Conservation (phyloP, 305 asterid species). For the Fraxinus floribunda region DNA sequence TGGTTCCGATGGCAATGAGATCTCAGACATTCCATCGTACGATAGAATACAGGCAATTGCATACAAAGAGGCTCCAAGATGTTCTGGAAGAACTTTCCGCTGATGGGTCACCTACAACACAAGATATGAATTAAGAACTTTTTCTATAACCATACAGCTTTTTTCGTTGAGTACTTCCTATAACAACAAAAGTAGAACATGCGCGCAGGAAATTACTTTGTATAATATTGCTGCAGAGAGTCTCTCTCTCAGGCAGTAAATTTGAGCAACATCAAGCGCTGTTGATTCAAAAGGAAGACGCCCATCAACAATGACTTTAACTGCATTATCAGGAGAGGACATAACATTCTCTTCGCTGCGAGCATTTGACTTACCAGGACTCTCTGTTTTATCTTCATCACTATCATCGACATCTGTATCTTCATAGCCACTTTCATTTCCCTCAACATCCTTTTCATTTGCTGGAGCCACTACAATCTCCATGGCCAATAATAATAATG, state of each 20-base stretch:
- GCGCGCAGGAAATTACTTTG: conserved; percentile 40
- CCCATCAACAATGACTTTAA: conserved; percentile 66
- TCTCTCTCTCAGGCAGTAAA: conserved; percentile 88
- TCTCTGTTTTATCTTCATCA: conserved; percentile 42
- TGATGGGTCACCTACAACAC: conserved; percentile 58
- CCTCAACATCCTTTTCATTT: conserved; percentile 29
- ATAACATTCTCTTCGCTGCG: conserved; percentile 45
- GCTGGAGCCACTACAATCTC: conserved; percentile 85
- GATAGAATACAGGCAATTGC: conserved; percentile 63
- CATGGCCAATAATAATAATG: conserved; percentile 65
- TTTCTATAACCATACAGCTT: not conserved
- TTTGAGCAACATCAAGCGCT: conserved; percentile 90
- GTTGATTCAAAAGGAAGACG: conserved; percentile 77
- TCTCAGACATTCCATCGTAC: conserved; percentile 67
- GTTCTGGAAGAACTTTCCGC: conserved; percentile 56
- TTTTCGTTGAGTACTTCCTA: not conserved
- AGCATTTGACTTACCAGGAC: conserved; percentile 24
- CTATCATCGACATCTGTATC: conserved; percentile 32
- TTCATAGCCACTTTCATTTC: conserved; percentile 19
- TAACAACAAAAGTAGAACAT: not conserved
- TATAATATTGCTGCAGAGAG: conserved; percentile 67
- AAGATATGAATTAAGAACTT: conserved; percentile 3
- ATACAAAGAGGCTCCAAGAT: conserved; percentile 59
- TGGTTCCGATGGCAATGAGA: conserved; percentile 40
- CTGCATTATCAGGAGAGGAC: conserved; percentile 76